Evolutionary conservation across 2,329 filamentous ascomycete genomes (phyloP), one percentile per base, ranked within the genome.

Genomic region (Coniochaeta sp.): DNA sequence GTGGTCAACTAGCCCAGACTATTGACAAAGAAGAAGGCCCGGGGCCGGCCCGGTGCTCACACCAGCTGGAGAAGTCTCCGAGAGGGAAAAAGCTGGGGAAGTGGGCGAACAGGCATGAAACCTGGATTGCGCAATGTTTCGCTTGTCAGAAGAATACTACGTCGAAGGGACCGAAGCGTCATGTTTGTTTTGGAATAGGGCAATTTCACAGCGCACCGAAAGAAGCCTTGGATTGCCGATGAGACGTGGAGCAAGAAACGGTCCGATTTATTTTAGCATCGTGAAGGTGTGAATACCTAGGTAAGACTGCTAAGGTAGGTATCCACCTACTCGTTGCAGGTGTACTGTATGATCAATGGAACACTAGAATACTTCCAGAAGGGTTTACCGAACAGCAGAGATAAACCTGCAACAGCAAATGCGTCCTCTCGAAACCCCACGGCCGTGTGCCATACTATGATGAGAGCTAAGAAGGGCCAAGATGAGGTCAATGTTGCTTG

Each of bases 31-130:
- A 47, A 47, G 43, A 47, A 47, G 43, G 43, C 43, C 43, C 47
- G 47, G 47, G 24, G 22, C 26, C 47, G 47, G 47, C 24, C 47
- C 47, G 47, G 47, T 17, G 22, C 12, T 52, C 47, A 24, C 47
- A 31, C 24, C 9, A 52, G 47, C 47, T 52, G 47, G 47, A 52
- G 47, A 52, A 52, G 47, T 52, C 47, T 52, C 47, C 47, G 47
- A 52, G 22, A 33, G n/a, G n/a, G n/a, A 44, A 44, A 52, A 52
- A 52, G 47, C 47, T 52, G 47, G 47, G 47, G 47, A 52, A 52
- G 47, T 52, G 47, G 47, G 47, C 47, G 47, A 52, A 52, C 22
- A 16, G 22, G 19, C 24, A 16, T 14, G 19, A 26, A 6, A 52
- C 47, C 31, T 22, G n/a, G 43, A 47, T 7, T 8, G 19, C 17